Evolutionary conservation across 1,284 basidiomycete species (phyloP), one percentile per base, ranked within the genome.

Genomic region (Lentinula novae-zelandiae): DNA sequence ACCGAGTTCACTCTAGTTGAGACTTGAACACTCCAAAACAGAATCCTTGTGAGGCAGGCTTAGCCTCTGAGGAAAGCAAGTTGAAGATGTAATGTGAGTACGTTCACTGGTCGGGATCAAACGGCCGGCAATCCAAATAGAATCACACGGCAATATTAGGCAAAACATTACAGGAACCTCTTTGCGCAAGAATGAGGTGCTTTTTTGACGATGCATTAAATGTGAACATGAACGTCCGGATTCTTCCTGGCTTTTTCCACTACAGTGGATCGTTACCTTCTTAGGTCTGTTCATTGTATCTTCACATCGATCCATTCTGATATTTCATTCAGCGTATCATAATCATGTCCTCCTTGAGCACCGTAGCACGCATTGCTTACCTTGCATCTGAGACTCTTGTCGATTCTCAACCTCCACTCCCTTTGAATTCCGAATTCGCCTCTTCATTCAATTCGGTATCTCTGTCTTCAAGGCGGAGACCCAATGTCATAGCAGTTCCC

Each of bases 311-410:
- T 27, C 0, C 5, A 56, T 56, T n/a, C 42, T 56, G 46, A 56
- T 17, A 17, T n/a, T 50, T 34, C 40, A 12, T 38, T 7, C 36
- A 60, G 58, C 31, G 4, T 65, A 44, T 67, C 64, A 3, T 27
- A 3, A 62, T 58, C 62, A 78, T 78, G 77, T 66, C 75, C 42
- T 67, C 70, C 6, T 60, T 72, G 5, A 62, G 66, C 60, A 65
- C 80, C 2, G 89, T 92, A 56, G 80, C 86, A 55, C 84, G 88
- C 34, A 80, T 92, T 64, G 88, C 87, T 15, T 86, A 81, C 71
- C 75, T 89, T 40, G 77, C 85, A 33, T 90, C 90, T 9, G 88
- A 90, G 69, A 74, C 82, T 53, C 66, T 92, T 17, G 73, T 92
- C 58, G 79, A 89, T 67, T 80, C 83, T 0, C 78, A 80, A 51